Evolutionary conservation across 768 basidiomycete genomes (phyloP), one percentile per base, ranked within the genome.

Genomic region (Calocybe cyanea): DNA sequence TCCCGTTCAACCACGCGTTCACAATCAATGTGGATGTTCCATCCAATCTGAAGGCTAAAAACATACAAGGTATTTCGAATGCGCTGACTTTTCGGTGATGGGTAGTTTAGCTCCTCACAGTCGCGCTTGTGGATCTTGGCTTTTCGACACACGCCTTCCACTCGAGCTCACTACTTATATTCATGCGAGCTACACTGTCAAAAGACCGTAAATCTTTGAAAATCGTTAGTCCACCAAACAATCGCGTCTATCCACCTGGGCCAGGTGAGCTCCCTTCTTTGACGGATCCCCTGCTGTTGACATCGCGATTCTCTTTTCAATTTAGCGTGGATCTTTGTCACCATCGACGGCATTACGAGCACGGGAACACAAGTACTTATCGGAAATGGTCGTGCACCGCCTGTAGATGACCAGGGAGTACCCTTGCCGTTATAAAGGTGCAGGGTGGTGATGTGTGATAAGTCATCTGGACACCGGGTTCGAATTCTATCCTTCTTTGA

Each of bases 161-260:
- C 41, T 67, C 68, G 23, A 68, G 69, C 45, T 60, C 61, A 21
- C 62, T 64, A 6, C 48, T 68, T 4, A 64, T 69, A 1, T 62
- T 65, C 33, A 64, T 71, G 51, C 56, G 60, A 3, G 61, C 69
- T 6, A 49, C 50, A 2, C 54, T 69, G 2, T 60, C 65, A 9
- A 36, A 45, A 4, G 55, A 65, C 48, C 59, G 59, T 23, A 65
- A 57, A 45, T 55, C 61, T 4, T 52, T 71, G n/a, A 62, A 57
- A 2, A 61, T 69, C 19, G 57, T 49, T 30, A 67, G 60, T 14
- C 68, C 67, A 2, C 64, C 67, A 6, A 62, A 64, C 17, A 64
- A 59, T 39, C 57, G 61, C 35, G 57, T 68, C 19, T 71, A 63
- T 49, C 68, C 67, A 20, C 68, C 69, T 15, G 69, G 68, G 7